Percentiles rank a stretch among this genome's conserved stretches.
Evolutionary conservation across 805 yeast species (phyloP).

Genomic region (Ogataea nonfermentans): DNA sequence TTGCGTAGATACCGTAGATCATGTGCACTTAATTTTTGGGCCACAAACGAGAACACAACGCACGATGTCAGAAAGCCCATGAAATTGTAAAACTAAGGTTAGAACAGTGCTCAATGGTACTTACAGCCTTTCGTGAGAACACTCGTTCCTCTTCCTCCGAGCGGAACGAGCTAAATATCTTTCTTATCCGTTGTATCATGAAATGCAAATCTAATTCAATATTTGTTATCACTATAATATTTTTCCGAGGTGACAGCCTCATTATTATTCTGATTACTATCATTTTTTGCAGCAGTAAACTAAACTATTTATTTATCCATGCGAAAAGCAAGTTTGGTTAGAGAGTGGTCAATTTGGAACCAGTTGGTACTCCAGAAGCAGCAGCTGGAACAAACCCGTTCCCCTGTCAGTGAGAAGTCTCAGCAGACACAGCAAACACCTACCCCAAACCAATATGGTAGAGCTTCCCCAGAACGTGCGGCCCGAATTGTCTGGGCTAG

Average conservation of each 20-base stretch:
- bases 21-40: constrained; percentile 45
- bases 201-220: not conserved
- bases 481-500: not conserved
- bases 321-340: constrained; percentile 29
- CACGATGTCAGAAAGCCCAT: constrained; percentile 81
- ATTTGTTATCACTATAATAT: not conserved
- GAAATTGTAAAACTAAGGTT: constrained; percentile 56
- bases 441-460: not conserved
- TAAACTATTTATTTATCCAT: constrained; percentile 7
- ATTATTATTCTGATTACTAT: not conserved
- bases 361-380: constrained; percentile 21
- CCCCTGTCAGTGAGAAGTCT: not conserved
- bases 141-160: constrained; percentile 82
- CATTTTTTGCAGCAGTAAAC: constrained; percentile 2
- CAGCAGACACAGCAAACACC: no score
- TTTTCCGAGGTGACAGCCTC: not conserved
- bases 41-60: constrained; percentile 75
- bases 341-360: constrained; percentile 38
- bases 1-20: constrained; percentile 6
- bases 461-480: no score
- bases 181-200: constrained; percentile 72
- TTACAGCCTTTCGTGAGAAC: constrained; percentile 68
- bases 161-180: constrained; percentile 78
- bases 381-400: not conserved
- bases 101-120: constrained; percentile 18